A percentile compares a stretch with the other conserved stretches of the same genome.
Conservation (phyloP, 2,329 filamentous ascomycete genomes). For the Trichoderma sp. region DNA sequence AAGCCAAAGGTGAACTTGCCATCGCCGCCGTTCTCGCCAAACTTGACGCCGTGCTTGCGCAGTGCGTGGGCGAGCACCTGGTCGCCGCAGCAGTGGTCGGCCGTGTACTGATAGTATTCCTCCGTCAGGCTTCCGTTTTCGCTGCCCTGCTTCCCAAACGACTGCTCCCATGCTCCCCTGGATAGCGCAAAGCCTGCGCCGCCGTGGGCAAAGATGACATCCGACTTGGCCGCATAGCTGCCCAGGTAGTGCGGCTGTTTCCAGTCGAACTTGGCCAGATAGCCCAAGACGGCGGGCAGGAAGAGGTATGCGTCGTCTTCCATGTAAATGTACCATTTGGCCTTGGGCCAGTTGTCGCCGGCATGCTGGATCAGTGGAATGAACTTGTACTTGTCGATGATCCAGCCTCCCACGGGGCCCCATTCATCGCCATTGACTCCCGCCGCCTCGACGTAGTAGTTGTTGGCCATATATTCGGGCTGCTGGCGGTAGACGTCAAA, state of each 20-base stretch:
- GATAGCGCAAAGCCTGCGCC: conserved; percentile 27
- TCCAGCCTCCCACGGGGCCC: conserved; percentile 27
- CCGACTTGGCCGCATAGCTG: conserved; percentile 26
- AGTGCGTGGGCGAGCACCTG: conserved; percentile 26
- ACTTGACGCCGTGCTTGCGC: conserved; percentile 23
- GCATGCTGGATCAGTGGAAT: conserved; percentile 28
- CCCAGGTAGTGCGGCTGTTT: conserved; percentile 25
- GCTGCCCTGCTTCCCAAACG: conserved; percentile 23
- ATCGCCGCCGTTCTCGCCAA: conserved; percentile 28
- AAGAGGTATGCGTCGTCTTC: conserved; percentile 29
- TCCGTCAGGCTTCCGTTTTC: conserved; percentile 18
- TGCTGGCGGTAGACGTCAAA: conserved; percentile 28
- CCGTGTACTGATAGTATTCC: conserved; percentile 26
- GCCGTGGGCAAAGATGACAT: conserved; percentile 27
- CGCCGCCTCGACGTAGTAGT: conserved; percentile 25
- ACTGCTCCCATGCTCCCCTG: conserved; percentile 26
- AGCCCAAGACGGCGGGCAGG: conserved; percentile 23
- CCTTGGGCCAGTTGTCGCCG: conserved; percentile 24
- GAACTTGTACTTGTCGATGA: conserved; percentile 30
- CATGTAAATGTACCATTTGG: conserved; percentile 30
- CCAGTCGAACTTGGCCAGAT: conserved; percentile 24
- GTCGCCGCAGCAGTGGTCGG: conserved; percentile 28
- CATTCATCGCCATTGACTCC: conserved; percentile 26
- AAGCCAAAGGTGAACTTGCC: conserved; percentile 28
- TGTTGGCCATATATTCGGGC: conserved; percentile 26